Evolutionary conservation across 148 eudicot species (phyloP), one percentile per base, ranked within the genome.

Genomic region (Cornus kousa): DNA sequence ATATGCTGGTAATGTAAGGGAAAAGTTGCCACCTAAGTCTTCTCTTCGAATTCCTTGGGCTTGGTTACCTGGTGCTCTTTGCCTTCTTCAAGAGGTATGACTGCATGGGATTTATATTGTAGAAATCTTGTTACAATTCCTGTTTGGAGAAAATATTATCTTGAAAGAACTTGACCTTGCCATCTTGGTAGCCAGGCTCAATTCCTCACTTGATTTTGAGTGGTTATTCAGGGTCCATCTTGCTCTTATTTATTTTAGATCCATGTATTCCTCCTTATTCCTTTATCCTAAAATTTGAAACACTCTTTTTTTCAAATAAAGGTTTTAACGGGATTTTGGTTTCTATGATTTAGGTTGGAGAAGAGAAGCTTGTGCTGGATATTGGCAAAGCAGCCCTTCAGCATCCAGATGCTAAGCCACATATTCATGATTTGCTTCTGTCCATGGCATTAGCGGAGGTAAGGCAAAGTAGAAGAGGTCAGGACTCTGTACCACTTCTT

Each of bases 361-460:
- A 97, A 83, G 94, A 91, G 88, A 92, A 90, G 86, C 94, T 94
- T 85, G 99, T 92, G 74, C 87, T 97, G 79, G 97, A 97, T 68
- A 90, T 97, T 90, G 99, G 97, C 60, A 88, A 88, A 76, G 87
- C 89, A 74, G 90, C 91, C 67, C 87, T 97, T 57, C 88, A 87
- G 78, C 93, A 86, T 84, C 87, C 94, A 68, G 90, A 91, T 81
- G 82, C 95, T 75, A 88, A 90, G 81, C 90, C 89, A 76, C 90
- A 86, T 84, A 79, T 83, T 80, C 98, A 94, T 80, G 98, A 97
- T 87, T 78, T 97, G 76, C 95, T 92, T 84, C 87, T 97, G 65
- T 91, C 98, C 19, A 97, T 97, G 99, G 98, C 95, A 22, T 93
- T 97, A 79, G 97, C 98, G 75, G 98, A 94, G 98, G 99, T 97